Evolutionary conservation across 2,329 filamentous ascomycete species (phyloP), one percentile per base, ranked within the genome.

Genomic region (Raffaelea deltoideospora): DNA sequence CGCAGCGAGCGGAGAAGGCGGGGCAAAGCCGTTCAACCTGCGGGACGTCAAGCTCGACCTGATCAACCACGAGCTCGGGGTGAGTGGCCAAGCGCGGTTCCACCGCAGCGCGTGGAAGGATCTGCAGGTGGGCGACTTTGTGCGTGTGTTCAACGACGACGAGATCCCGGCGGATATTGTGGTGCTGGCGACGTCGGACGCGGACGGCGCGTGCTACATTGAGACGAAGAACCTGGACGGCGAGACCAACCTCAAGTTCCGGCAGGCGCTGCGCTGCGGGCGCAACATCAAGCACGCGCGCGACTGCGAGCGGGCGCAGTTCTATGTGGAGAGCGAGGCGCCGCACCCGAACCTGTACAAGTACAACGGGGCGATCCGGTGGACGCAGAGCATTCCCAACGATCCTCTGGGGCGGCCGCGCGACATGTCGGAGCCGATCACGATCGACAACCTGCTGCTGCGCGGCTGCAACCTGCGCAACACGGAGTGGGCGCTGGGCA

Each of bases 201-300:
- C 80, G 1, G 90, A 98, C 48, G 90, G 90, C 35, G 84, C 84
- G 27, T 98, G 90, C 58, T 98, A 95, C 49, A 81, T 98, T 18
- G 90, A 98, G 59, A 98, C 90, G 3, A 98, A 96, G 64, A 96
- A 94, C 53, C 56, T 98, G 63, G 90, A 98, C 51, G 90, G 90
- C 35, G 90, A 98, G 60, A 98, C 90, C 3, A 98, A 98, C 50
- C 63, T 98, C 43, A 98, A 98, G 58, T 86, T 95, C 43, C 80
- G 90, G 41, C 83, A 88, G 51, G 85, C 90, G 17, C 68, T 98
- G 30, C 82, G 88, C 44, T 90, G 84, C 50, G 83, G 87, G 11
- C 77, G 81, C 37, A 65, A 74, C 33, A 69, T 98, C 41, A 84
- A 78, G 53, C 87, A 96, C 55, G 90, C 90, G 13, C 75, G 80